A percentile compares a stretch with the other conserved stretches of the same genome.
These are phyloP conservation scores for Boletus rex-veris DNA, from an alignment of 768 basidiomycete species.

Conservation along the genomic window DNA sequence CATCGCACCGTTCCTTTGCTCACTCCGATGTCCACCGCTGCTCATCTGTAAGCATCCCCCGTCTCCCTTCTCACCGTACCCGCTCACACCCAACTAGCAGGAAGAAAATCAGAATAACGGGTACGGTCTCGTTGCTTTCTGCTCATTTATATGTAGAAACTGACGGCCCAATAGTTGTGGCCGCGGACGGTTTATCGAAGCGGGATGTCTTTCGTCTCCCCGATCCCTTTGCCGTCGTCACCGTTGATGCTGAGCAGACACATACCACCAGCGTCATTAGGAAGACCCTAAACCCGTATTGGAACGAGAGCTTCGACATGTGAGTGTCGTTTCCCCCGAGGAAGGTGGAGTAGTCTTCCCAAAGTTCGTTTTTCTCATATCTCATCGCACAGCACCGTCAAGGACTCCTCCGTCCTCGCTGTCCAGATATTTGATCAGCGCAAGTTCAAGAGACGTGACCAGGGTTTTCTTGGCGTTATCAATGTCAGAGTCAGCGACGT, in stretches of 20 bases:
- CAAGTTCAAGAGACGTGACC: constrained; percentile 98
- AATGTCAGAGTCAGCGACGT: constrained; percentile 90
- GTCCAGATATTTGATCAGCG: constrained; percentile 99
- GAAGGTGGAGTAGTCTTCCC: neutral
- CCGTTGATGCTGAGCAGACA: constrained; percentile 96
- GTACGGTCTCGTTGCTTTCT: constrained; percentile 31
- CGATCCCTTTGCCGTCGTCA: constrained; percentile 97
- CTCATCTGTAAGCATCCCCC: constrained; percentile 25
- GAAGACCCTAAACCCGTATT: constrained; percentile 92
- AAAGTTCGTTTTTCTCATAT: constrained; percentile 4
- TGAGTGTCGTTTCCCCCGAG: constrained; percentile 35
- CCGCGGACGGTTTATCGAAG: constrained; percentile 90
- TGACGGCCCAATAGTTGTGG: constrained; percentile 64
- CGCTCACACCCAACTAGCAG: constrained; percentile 34
- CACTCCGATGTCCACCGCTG: constrained; percentile 27
- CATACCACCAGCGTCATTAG: constrained; percentile 97
- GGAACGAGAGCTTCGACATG: constrained; percentile 99
- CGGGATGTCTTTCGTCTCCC: constrained; percentile 95
- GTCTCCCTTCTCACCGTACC: neutral
- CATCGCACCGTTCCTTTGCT: neutral
- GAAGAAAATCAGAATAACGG: constrained; percentile 79
- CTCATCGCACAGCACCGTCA: constrained; percentile 65
- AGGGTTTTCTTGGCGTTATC: constrained; percentile 97
- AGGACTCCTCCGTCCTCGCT: constrained; percentile 95
- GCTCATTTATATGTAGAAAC: neutral